Percentiles rank a stretch among this genome's conserved stretches.
phyloP scores from a whole-genome alignment of 2,329 filamentous ascomycete genomes.

The Diatrype stigma region DNA sequence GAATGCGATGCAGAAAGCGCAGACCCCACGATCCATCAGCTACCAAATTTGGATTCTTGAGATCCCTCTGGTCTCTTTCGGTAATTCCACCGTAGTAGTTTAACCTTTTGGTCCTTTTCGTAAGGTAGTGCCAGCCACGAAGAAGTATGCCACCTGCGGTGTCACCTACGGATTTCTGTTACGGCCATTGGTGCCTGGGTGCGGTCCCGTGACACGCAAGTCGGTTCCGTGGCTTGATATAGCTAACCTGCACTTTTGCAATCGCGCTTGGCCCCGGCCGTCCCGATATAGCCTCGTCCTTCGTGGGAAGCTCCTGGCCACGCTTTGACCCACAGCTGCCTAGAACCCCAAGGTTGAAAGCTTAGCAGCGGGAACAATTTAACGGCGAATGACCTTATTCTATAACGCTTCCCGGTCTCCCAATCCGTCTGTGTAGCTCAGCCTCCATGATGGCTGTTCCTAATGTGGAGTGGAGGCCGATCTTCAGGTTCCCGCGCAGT shows the following conservation, averaged over 20 bases:
- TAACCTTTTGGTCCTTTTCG: background rate
- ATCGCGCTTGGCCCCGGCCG: background rate
- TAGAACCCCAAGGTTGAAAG: background rate
- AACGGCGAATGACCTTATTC: background rate
- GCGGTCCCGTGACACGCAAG: background rate
- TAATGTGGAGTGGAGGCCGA: conserved; percentile 7
- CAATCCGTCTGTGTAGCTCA: background rate
- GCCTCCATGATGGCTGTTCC: conserved; percentile 2
- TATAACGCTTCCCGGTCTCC: background rate
- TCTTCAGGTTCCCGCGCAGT: conserved; percentile 3
- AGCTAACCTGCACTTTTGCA: background rate
- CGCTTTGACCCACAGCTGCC: background rate
- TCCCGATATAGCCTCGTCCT: background rate
- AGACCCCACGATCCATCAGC: background rate
- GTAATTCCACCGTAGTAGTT: background rate
- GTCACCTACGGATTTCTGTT: no score
- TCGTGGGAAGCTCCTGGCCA: background rate
- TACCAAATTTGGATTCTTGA: background rate
- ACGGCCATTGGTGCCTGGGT: background rate
- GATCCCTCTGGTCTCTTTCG: background rate
- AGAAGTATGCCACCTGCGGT: background rate
- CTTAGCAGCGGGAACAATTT: background rate
- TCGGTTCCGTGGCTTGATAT: background rate
- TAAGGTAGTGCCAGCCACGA: background rate
- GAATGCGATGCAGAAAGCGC: background rate